A percentile compares a stretch with the other conserved stretches of the same genome.
Conservation (phyloP, 2,329 filamentous ascomycete species). For the Intubia oerlemansii region DNA sequence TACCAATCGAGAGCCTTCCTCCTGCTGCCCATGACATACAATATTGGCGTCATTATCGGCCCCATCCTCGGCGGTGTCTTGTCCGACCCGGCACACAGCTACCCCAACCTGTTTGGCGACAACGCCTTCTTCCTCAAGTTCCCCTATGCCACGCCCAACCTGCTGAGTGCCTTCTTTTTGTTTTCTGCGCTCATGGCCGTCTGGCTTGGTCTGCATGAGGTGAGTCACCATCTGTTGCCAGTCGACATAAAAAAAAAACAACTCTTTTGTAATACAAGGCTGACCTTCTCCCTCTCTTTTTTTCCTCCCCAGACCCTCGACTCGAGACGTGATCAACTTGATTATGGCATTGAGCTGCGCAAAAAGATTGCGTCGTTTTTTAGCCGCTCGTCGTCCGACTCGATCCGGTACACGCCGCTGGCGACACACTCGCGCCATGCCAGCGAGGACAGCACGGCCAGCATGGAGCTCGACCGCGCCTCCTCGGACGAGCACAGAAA, state of each 20-base stretch:
- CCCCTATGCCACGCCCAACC: constrained; percentile 32
- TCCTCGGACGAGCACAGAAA: constrained; percentile 15
- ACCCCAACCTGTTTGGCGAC: constrained; percentile 23
- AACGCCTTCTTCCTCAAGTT: constrained; percentile 23
- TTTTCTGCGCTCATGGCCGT: constrained; percentile 20
- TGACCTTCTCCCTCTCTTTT: too few relatives aligned
- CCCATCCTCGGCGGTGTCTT: constrained; percentile 27
- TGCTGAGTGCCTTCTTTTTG: constrained; percentile 28
- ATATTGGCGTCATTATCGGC: constrained; percentile 39
- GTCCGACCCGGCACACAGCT: constrained; percentile 21
- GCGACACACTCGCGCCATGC: constrained; percentile 9
- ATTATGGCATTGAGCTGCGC: constrained; percentile 24
- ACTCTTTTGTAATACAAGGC: too few relatives aligned
- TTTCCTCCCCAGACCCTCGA: constrained; percentile 21
- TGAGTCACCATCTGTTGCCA: too few relatives aligned
- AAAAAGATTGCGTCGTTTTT: constrained; percentile 13
- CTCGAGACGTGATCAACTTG: constrained; percentile 17
- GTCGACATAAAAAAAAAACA: too few relatives aligned
- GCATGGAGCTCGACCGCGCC: too few relatives aligned
- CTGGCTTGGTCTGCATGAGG: constrained; percentile 30
- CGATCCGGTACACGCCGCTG: constrained; percentile 15
- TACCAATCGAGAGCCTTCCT: constrained; percentile 22
- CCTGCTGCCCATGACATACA: constrained; percentile 47
- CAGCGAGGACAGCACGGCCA: constrained; percentile 9
- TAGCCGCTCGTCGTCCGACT: constrained; percentile 9